Percentiles rank a stretch among this genome's conserved stretches.
These are phyloP conservation scores for Cryptococcus sp. DNA, from an alignment of 1,284 basidiomycete genomes.

Conservation along the genomic window DNA sequence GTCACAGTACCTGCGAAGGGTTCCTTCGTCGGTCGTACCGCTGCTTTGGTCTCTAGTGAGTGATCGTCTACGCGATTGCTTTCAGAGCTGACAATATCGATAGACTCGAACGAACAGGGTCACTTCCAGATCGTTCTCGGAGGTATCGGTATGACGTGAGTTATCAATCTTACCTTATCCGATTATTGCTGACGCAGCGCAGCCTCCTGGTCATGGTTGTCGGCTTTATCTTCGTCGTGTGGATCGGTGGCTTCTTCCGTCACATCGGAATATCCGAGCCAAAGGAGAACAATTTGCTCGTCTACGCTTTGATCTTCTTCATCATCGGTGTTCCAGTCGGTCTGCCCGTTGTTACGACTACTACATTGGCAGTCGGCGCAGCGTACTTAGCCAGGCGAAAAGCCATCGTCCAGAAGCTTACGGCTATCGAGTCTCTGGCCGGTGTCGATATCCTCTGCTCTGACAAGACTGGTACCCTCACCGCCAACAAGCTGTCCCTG, in stretches of 20 bases:
- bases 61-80: background rate
- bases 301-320: slow-evolving; percentile 49
- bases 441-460: slow-evolving; percentile 63
- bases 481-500: slow-evolving; percentile 62
- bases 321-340: slow-evolving; percentile 63
- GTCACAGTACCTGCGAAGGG: slow-evolving; percentile 58
- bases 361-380: slow-evolving; percentile 60
- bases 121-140: slow-evolving; percentile 60
- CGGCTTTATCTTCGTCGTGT: slow-evolving; percentile 57
- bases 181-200: background rate
- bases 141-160: slow-evolving; percentile 56
- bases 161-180: background rate
- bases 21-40: slow-evolving; percentile 55
- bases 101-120: slow-evolving; percentile 53
- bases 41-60: slow-evolving; percentile 34
- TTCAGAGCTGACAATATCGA: background rate
- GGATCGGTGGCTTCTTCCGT: slow-evolving; percentile 59
- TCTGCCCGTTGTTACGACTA: slow-evolving; percentile 59
- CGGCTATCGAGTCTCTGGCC: slow-evolving; percentile 62
- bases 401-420: slow-evolving; percentile 65
- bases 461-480: slow-evolving; percentile 60
- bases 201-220: slow-evolving; percentile 59
- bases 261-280: slow-evolving; percentile 56
- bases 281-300: slow-evolving; percentile 58
- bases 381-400: slow-evolving; percentile 60